Conservation (phyloP, 371 early-diverging fungal genomes). For the Actinomucor elegans region DNA sequence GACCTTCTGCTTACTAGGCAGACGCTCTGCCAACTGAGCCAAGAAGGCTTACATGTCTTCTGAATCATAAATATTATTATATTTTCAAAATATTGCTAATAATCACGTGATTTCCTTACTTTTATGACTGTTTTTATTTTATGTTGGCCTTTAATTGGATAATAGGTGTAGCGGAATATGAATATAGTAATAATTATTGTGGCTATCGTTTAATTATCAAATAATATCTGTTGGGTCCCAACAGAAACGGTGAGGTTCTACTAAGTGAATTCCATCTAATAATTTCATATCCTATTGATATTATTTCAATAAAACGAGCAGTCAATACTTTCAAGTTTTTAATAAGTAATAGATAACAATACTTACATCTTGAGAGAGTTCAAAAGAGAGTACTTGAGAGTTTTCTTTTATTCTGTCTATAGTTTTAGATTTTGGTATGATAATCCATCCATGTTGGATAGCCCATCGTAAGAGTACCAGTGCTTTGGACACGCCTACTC, state of each 20-base stretch:
- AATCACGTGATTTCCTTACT: too few species aligned
- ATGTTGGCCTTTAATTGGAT: too few species aligned
- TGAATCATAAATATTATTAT: too few species aligned
- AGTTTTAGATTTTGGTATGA: conserved; percentile 69
- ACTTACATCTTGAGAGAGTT: conserved; percentile 47
- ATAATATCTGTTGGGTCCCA: conserved; percentile 61
- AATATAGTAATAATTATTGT: too few species aligned
- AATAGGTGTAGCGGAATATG: too few species aligned
- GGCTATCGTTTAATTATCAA: too few species aligned
- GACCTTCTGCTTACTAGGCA: too few species aligned
- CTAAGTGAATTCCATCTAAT: conserved; percentile 48
- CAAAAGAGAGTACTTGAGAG: conserved; percentile 42
- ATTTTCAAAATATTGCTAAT: too few species aligned
- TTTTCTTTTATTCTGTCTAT: conserved; percentile 57
- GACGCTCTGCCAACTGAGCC: too few species aligned
- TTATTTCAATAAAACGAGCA: too few species aligned
- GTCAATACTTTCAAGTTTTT: neutral
- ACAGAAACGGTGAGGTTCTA: conserved; percentile 56
- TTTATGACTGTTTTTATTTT: too few species aligned
- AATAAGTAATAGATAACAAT: neutral
- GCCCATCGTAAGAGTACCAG: conserved; percentile 83
- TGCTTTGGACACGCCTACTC: conserved; percentile 48
- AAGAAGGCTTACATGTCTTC: too few species aligned
- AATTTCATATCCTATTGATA: conserved; percentile 55
- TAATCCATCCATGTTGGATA: conserved; percentile 58